These are phyloP conservation scores for Ophiostoma sp. DNA, from an alignment of 2,329 filamentous ascomycete species.

Conservation along the genomic window DNA sequence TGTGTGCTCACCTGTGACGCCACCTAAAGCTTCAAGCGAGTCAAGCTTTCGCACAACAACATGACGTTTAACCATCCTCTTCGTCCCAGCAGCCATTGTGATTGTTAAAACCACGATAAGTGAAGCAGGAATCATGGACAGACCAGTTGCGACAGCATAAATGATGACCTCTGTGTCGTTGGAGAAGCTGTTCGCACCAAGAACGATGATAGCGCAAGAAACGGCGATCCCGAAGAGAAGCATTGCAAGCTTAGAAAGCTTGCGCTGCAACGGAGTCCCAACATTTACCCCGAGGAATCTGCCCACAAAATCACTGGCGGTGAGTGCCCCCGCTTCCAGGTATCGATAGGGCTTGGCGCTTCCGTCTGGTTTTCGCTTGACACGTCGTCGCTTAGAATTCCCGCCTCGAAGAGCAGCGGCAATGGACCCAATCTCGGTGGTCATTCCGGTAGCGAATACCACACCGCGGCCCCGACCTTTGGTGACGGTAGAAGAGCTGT, in stretches of 20 bases:
- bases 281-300: slow-evolving; percentile 60
- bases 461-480: slow-evolving; percentile 73
- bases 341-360: slow-evolving; percentile 45
- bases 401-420: slow-evolving; percentile 62
- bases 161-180: slow-evolving; percentile 59
- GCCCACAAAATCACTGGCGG: slow-evolving; percentile 36
- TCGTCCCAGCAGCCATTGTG: slow-evolving; percentile 66
- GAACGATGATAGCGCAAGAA: slow-evolving; percentile 61
- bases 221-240: slow-evolving; percentile 73
- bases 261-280: slow-evolving; percentile 82
- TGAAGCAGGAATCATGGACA: slow-evolving; percentile 65
- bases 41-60: slow-evolving; percentile 68
- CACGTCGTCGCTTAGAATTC: slow-evolving; percentile 45
- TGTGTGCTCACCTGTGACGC: too few relatives aligned
- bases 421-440: slow-evolving; percentile 74
- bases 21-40: slow-evolving; percentile 67
- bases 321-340: too few relatives aligned
- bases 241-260: slow-evolving; percentile 81
- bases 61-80: slow-evolving; percentile 63
- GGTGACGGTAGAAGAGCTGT: slow-evolving; percentile 70
- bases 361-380: slow-evolving; percentile 44
- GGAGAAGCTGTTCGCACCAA: slow-evolving; percentile 56
- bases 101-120: slow-evolving; percentile 70
- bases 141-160: slow-evolving; percentile 61
- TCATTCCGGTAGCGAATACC: slow-evolving; percentile 71